phyloP scores from a whole-genome alignment of 345 rosid species.

The Citrus inodora region DNA sequence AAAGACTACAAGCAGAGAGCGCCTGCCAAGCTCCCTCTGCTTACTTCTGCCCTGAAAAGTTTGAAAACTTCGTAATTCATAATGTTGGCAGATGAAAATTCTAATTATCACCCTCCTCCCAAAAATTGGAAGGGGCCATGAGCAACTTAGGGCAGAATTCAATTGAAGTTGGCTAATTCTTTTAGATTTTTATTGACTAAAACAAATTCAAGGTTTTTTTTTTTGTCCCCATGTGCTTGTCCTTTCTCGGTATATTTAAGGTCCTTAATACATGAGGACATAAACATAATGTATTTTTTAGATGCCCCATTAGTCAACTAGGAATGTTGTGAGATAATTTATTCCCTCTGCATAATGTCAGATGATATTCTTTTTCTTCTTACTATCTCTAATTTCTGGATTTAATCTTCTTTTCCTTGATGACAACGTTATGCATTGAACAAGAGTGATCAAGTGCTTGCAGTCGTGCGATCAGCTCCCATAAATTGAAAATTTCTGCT shows the following conservation, averaged over 20 bases:
- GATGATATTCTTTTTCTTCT: neutral
- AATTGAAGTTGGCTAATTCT: conserved; percentile 1
- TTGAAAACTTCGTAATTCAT: conserved; percentile 46
- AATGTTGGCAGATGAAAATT: conserved; percentile 13
- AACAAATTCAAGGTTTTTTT: neutral
- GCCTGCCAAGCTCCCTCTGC: conserved; percentile 58
- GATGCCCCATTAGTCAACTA: conserved; percentile 7
- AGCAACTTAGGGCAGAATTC: conserved; percentile 1
- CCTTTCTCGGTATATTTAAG: neutral
- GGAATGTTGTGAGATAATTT: conserved; percentile 3
- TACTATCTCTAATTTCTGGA: neutral
- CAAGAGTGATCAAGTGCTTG: too few relatives aligned
- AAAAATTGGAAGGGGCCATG: conserved; percentile 11
- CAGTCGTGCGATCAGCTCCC: neutral
- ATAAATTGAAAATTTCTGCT: neutral
- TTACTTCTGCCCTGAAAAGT: conserved; percentile 68
- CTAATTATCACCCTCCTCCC: conserved; percentile 1
- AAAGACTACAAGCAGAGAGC: conserved; percentile 85
- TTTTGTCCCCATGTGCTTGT: neutral
- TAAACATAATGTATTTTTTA: conserved; percentile 17
- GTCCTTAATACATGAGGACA: conserved; percentile 6
- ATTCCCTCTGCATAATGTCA: neutral
- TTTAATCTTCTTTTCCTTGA: neutral
- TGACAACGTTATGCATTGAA: neutral
- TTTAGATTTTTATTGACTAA: conserved; percentile 9